Evolutionary conservation across 345 rosid genomes (phyloP).

Genomic region (Gossypium ekmanianum): DNA sequence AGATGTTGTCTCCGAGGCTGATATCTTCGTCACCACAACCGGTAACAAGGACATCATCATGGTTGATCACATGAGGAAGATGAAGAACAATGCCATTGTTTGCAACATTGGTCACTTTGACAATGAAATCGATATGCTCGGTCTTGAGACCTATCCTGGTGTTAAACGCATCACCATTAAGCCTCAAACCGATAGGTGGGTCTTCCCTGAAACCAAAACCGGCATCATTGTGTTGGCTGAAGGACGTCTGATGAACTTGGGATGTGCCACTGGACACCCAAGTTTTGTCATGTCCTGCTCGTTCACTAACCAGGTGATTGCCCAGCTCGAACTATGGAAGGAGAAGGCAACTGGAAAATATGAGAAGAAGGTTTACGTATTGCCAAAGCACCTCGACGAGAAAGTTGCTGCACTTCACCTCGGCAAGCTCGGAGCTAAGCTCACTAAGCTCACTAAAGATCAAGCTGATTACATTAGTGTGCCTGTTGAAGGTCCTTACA

Average conservation of each 20-base stretch:
- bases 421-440: conserved; percentile 90
- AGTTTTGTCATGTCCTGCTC: conserved; percentile 98
- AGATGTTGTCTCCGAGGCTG: conserved; percentile 68
- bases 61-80: conserved; percentile 87
- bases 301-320: conserved; percentile 97
- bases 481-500: conserved; percentile 91
- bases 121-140: conserved; percentile 80
- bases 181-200: conserved; percentile 95
- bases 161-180: conserved; percentile 91
- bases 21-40: conserved; percentile 88
- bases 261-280: conserved; percentile 95
- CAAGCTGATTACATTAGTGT: conserved; percentile 87
- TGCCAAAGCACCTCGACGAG: conserved; percentile 96
- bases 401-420: conserved; percentile 93
- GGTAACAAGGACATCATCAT: conserved; percentile 92
- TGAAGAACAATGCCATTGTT: conserved; percentile 96
- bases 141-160: conserved; percentile 75
- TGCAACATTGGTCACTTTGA: conserved; percentile 98
- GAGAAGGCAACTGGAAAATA: conserved; percentile 75
- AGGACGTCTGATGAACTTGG: conserved; percentile 94
- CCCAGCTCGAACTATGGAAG: conserved; percentile 92
- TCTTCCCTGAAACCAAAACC: conserved; percentile 73
- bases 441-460: conserved; percentile 71
- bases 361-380: conserved; percentile 88
- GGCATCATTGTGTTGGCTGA: conserved; percentile 88